Evolutionary conservation across 768 basidiomycete genomes (phyloP), one percentile per base, ranked within the genome.

Genomic region (Podaxis sp.): DNA sequence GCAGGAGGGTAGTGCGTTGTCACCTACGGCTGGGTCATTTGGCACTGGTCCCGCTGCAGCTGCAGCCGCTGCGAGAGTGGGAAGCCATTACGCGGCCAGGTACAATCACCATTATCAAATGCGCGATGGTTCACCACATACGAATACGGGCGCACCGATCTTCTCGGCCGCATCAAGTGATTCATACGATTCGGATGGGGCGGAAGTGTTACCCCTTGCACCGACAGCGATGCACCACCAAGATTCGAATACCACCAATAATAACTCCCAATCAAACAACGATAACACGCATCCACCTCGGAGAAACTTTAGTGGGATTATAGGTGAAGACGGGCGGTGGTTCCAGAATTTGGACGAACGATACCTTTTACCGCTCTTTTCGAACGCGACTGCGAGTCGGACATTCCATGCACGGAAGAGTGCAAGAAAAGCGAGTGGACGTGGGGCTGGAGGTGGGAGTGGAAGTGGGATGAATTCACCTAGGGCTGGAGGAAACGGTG

Each of bases 331-430:
- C 58, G 89, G 92, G 30, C 92, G 93, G 73, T 98, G 95, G 95
- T 98, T 98, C 87, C 95, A 95, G 68, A 83, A 89, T 50, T 76
- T 99, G 41, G 96, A 99, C 75, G 95, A 99, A 76, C 84, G 94
- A 66, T 99, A 96, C 73, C 78, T 99, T 20, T 76, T 99, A 2
- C 96, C 96, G 22, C 78, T 98, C 40, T 99, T 95, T 78, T 93
- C 93, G 53, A 95, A 95, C 70, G 92, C 91, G 15, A 94, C 93
- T 0, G 93, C 93, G 17, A 92, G 90, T 66, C 81, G 93, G 68
- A 89, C 89, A 64, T 93, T 92, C 80, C 88, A 95, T 68, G 92
- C 93, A 2, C 85, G 90, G 33, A 78, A 84, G 53, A 60, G 46
- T 30, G 88, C 88, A 5, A 81, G 89, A 51, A 77, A 87, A 64